Evolutionary conservation across 1,139 yeast genomes (phyloP).

Genomic region (Groenewaldozyma auringiensis): DNA sequence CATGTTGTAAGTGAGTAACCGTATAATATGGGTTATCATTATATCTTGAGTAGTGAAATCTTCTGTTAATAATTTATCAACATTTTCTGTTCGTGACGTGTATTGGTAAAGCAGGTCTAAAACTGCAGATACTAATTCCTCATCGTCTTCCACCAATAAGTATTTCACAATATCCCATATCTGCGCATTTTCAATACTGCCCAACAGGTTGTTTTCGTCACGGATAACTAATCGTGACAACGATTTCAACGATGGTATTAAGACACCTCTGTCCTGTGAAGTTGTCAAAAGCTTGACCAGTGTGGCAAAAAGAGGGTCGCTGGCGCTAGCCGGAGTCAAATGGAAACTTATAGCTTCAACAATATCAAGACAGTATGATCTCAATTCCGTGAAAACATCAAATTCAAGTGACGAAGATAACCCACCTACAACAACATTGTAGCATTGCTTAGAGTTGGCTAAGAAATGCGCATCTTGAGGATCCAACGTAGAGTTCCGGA

Average conservation of each 20-base stretch:
- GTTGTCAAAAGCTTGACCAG: slow-evolving; percentile 18
- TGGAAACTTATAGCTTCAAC: slow-evolving; percentile 81
- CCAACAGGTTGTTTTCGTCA: slow-evolving; percentile 34
- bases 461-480: slow-evolving; percentile 73
- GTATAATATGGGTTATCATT: slow-evolving; percentile 46
- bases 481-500: slow-evolving; percentile 79
- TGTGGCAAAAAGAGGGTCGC: slow-evolving; percentile 33
- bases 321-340: slow-evolving; percentile 59
- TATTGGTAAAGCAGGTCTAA: slow-evolving; percentile 63
- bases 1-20: slow-evolving; percentile 50
- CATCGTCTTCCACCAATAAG: slow-evolving; percentile 43
- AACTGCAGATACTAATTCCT: slow-evolving; percentile 55
- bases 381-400: slow-evolving; percentile 43
- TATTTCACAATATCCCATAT: slow-evolving; percentile 37
- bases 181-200: slow-evolving; percentile 24
- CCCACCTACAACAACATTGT: slow-evolving; percentile 39
- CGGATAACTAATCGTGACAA: slow-evolving; percentile 34
- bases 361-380: slow-evolving; percentile 66
- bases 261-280: slow-evolving; percentile 31
- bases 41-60: slow-evolving; percentile 38
- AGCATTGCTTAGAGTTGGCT: slow-evolving; percentile 41
- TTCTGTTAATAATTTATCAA: slow-evolving; percentile 20
- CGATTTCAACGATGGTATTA: slow-evolving; percentile 34
- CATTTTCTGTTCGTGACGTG: slow-evolving; percentile 42
- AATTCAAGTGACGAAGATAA: slow-evolving; percentile 32